Conservation (phyloP, 306 rosid species). For the Carpinus fangiana region DNA sequence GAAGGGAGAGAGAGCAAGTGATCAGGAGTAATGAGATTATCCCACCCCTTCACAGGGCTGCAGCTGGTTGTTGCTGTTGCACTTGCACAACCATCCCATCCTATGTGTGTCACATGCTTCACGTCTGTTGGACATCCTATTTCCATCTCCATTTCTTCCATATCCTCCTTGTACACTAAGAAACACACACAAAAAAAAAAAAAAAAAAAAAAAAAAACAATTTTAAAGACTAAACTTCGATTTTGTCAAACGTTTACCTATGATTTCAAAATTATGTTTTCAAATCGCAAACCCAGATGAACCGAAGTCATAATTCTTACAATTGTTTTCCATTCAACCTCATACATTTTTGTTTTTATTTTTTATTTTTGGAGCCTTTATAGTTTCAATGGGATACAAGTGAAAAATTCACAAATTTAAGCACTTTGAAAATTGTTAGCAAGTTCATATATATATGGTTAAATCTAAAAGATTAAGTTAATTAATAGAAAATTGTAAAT, state of each 20-base stretch:
- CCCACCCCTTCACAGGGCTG: conserved; percentile 48
- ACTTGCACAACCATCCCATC: conserved; percentile 58
- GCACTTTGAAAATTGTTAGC: not conserved
- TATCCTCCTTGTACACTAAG: conserved; percentile 66
- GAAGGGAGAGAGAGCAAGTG: conserved; percentile 39
- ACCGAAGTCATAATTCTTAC: not conserved
- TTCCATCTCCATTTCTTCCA: conserved; percentile 64
- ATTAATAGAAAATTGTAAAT: too few species aligned
- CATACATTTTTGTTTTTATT: too few species aligned
- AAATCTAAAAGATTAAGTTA: too few species aligned
- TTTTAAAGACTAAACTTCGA: too few species aligned
- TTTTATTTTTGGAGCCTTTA: too few species aligned
- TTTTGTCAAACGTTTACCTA: too few species aligned
- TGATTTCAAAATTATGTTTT: too few species aligned
- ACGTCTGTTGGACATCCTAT: conserved; percentile 93
- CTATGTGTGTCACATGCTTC: conserved; percentile 97
- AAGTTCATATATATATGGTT: too few species aligned
- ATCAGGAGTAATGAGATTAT: conserved; percentile 53
- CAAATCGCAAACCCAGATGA: too few species aligned
- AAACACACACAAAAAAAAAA: too few species aligned
- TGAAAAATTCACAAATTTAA: not conserved
- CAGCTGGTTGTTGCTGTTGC: not conserved
- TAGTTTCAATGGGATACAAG: too few species aligned
- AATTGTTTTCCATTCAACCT: not conserved
- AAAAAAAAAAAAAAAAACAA: too few species aligned